Base-by-base conservation (phyloP, 169 alveolate genomes). In the Cryptosporidium andersoni region DNA sequence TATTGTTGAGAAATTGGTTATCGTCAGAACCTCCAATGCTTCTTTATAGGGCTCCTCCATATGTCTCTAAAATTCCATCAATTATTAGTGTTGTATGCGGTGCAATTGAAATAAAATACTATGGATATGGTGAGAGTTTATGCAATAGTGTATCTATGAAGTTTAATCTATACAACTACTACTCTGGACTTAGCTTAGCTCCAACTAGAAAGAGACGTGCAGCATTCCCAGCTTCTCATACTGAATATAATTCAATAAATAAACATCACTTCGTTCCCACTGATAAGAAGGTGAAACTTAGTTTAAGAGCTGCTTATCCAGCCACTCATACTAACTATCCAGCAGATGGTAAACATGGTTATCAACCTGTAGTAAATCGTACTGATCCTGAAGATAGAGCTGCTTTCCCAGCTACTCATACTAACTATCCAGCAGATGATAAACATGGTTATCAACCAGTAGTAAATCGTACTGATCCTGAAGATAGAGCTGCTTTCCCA, bases 161-260 rank as follows among this genome's bases (percentile, higher is more conserved):
- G 49, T 74, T 74, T 55, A 74, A 63, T 36, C 25, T 74, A 5
- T 63, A 74, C 6, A 74, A 74, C 9, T 74, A 74, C 12, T 74
- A 74, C 16, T 60, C 55, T 43, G 85, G 85, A 25, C 49, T 74
- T 3, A 74, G 85, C 47, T 74, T 68, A 34, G 85, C 85, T 47
- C 85, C 85, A 45, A 74, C 85, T 45, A 11, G 36, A 12, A 74
- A 58, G 45, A 74, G 85, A 58, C 85, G 85, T 43, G 85, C 85
- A 74, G 66, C 85, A 43, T 74, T 74, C 64, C 85, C 85, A 9
- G 85, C 85, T 25, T 43, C 85, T 12, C 85, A 74, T 47, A 74
- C 85, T 11, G 68, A 60, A 45, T 64, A 74, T 42, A 55, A 43
- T 9, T 68, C 85, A 14, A 58, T 74, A 4, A 74, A 43, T 34